Evolutionary conservation across 2,329 filamentous ascomycete species (phyloP).

Genomic region (Trichoderma arundinaceum): DNA sequence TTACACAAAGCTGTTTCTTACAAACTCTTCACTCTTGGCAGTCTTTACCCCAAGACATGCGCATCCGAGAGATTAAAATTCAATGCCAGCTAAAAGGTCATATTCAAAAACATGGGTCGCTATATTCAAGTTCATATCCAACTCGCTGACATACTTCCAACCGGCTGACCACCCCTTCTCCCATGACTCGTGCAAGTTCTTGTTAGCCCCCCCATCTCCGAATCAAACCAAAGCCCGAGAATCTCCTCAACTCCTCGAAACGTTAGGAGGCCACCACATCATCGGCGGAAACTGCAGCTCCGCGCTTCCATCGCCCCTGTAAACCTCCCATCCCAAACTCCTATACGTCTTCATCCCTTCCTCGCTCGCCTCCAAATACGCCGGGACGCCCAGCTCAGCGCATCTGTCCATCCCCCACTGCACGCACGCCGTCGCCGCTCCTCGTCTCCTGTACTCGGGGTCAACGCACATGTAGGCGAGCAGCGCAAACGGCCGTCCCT

Average conservation of each 20-base stretch:
- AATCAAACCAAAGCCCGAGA: background rate
- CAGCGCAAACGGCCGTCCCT: conserved; percentile 21
- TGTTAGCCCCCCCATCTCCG: background rate
- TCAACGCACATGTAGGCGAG: conserved; percentile 30
- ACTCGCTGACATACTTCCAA: no score
- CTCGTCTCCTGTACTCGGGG: conserved; percentile 12
- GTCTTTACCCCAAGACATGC: no score
- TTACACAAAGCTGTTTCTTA: no score
- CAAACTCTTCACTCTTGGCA: no score
- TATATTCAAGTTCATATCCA: background rate
- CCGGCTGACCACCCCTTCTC: no score
- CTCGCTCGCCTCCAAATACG: conserved; percentile 32
- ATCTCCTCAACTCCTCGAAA: background rate
- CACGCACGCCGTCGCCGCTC: conserved; percentile 23
- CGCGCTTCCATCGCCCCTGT: background rate
- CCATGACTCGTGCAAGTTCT: background rate
- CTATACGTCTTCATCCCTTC: conserved; percentile 31
- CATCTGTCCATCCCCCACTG: conserved; percentile 31
- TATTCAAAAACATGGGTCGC: background rate
- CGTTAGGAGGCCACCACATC: conserved; percentile 29
- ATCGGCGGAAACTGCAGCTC: conserved; percentile 24
- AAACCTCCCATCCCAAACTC: conserved; percentile 27
- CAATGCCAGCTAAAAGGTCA: no score
- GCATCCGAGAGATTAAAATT: no score
- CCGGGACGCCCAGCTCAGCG: conserved; percentile 29